Percentiles rank a stretch among this genome's conserved stretches.
phyloP scores from a whole-genome alignment of 2,329 filamentous ascomycete genomes.

The Colletotrichum higginsianum region DNA sequence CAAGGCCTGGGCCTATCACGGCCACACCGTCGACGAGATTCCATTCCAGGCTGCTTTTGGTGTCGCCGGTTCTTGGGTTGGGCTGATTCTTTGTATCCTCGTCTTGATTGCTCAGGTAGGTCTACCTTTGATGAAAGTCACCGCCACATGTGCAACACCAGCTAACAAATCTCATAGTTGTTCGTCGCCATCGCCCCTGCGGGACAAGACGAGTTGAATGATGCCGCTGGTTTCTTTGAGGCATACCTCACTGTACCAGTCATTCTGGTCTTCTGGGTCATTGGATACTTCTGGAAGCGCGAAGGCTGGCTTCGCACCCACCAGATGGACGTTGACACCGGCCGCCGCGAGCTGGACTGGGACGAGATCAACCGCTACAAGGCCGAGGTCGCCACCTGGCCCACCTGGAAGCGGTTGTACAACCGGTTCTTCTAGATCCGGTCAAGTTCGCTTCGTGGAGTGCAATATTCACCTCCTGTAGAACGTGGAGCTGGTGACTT shows the following conservation, averaged over 20 bases:
- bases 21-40: conserved; percentile 77
- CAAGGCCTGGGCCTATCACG: conserved; percentile 72
- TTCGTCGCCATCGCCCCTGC: conserved; percentile 59
- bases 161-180: conserved; percentile 48
- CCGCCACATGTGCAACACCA: no score
- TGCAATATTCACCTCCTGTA: neutral
- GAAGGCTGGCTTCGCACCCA: conserved; percentile 42
- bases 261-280: conserved; percentile 40
- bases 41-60: conserved; percentile 75
- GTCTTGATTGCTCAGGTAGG: conserved; percentile 68
- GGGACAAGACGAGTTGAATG: conserved; percentile 42
- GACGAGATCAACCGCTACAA: conserved; percentile 40
- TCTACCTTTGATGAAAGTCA: conserved; percentile 42
- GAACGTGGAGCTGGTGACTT: neutral
- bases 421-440: conserved; percentile 32
- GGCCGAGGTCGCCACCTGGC: conserved; percentile 33
- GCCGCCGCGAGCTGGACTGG: conserved; percentile 43
- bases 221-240: conserved; percentile 41
- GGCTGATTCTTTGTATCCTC: conserved; percentile 70
- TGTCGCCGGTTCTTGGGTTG: conserved; percentile 75
- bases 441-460: neutral
- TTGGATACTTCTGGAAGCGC: conserved; percentile 42
- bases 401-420: conserved; percentile 39
- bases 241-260: conserved; percentile 40
- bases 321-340: conserved; percentile 44